Evolutionary conservation across 2,329 filamentous ascomycete genomes (phyloP).

Genomic region (Plectosphaerella cucumerina): DNA sequence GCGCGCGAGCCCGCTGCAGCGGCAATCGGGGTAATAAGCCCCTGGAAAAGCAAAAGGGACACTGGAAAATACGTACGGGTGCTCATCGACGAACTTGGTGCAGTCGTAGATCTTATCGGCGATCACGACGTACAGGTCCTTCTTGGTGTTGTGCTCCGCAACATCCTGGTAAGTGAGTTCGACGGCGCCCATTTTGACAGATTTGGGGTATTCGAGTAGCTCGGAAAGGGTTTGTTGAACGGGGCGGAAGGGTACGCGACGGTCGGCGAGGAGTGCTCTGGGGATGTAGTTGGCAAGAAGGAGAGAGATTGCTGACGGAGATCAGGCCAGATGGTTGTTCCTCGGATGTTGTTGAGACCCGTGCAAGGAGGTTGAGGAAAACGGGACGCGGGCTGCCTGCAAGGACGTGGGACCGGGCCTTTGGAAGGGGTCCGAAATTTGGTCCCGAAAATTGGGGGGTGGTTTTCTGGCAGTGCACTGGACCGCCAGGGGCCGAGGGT

Average conservation of each 20-base stretch:
- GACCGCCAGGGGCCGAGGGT: background rate
- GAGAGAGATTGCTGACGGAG: background rate
- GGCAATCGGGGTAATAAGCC: constrained; percentile 11
- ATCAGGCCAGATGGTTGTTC: constrained; percentile 6
- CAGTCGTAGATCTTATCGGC: constrained; percentile 96
- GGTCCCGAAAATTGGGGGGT: background rate
- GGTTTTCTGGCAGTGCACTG: background rate
- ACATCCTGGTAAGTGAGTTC: constrained; percentile 77
- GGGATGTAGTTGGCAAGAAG: background rate
- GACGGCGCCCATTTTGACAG: constrained; percentile 19
- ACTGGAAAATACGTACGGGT: constrained; percentile 56
- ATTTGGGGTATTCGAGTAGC: constrained; percentile 1
- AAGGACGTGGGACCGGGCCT: constrained; percentile 7
- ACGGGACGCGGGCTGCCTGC: constrained; percentile 1
- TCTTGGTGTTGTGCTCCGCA: constrained; percentile 84
- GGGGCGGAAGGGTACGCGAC: background rate
- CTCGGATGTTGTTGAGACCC: constrained; percentile 12
- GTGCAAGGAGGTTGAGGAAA: constrained; percentile 8
- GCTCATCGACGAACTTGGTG: constrained; percentile 91
- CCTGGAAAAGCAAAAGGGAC: background rate
- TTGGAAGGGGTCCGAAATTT: constrained; percentile 1
- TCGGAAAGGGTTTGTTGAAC: background rate
- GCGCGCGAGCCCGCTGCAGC: background rate
- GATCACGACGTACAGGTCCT: constrained; percentile 86
- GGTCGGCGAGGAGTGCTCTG: background rate